Evolutionary conservation across 2,329 filamentous ascomycete species (phyloP).

Genomic region (Colletotrichum zoysiae): DNA sequence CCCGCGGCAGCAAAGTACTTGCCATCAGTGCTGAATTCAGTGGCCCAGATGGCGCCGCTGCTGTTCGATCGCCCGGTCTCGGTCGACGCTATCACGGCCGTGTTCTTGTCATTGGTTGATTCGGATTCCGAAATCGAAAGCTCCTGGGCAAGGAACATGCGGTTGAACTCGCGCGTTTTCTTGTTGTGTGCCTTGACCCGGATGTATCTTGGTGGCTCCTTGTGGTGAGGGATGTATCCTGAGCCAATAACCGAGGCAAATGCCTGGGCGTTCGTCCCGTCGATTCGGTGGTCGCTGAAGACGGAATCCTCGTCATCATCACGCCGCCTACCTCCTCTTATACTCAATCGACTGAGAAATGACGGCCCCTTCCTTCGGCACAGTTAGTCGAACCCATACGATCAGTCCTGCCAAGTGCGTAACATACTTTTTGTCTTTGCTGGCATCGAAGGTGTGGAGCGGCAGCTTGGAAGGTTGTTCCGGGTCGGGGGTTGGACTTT

Average conservation of each 20-base stretch:
- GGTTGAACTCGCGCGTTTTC: constrained; percentile 84
- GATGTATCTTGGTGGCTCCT: constrained; percentile 91
- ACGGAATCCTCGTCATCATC: constrained; percentile 79
- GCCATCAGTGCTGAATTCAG: constrained; percentile 93
- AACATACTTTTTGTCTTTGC: constrained; percentile 76
- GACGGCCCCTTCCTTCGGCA: constrained; percentile 81
- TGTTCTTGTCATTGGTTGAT: constrained; percentile 44
- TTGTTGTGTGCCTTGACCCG: constrained; percentile 86
- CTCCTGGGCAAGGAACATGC: constrained; percentile 92
- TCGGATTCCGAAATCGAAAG: constrained; percentile 58
- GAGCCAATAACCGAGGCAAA: constrained; percentile 82
- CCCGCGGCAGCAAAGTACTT: constrained; percentile 93
- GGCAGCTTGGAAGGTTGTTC: constrained; percentile 54
- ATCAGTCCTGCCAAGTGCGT: no score
- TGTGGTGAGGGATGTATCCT: constrained; percentile 84
- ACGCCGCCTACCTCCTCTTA: constrained; percentile 82
- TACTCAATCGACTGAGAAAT: constrained; percentile 84
- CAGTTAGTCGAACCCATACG: constrained; percentile 12
- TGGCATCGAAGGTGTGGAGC: constrained; percentile 57
- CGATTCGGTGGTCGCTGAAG: constrained; percentile 74
- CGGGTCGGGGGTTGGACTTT: constrained; percentile 61
- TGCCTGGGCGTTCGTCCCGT: constrained; percentile 85
- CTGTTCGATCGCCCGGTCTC: constrained; percentile 44
- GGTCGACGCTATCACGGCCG: constrained; percentile 54
- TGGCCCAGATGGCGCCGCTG: constrained; percentile 84